Evolutionary conservation across 192 early-diverging fungal genomes (phyloP), one percentile per base, ranked within the genome.

Genomic region (Coemansia sp.): DNA sequence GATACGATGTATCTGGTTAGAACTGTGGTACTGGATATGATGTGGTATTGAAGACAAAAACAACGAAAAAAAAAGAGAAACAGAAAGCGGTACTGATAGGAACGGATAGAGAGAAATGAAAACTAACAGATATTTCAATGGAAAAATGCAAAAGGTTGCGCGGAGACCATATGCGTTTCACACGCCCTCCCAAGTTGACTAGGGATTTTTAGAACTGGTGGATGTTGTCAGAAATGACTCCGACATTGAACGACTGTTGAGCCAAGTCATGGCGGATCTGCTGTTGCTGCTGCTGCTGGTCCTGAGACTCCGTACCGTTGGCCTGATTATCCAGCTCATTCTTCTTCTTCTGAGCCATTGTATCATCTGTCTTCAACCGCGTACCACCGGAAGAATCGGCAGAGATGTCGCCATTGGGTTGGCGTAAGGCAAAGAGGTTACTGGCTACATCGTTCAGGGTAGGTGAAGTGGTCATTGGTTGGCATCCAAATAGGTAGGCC

Each of bases 371-470:
- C n/a, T n/a, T n/a, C n/a, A n/a, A n/a, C n/a, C n/a, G n/a, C n/a
- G n/a, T n/a, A n/a, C n/a, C n/a, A n/a, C n/a, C n/a, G 33, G 33
- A 34, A 34, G 45, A 37, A 23, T 30, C 31, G 14, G 47, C 34
- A 19, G 64, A 62, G 5, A n/a, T n/a, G n/a, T 54, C 29, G 52
- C 17, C 19, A 25, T 33, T 33, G 0, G 59, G 30, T 30, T 48
- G 45, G 0, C 75, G 44, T 40, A 79, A 38, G 25, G 75, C 72
- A 50, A 74, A 80, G 44, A 80, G 48, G 34, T 74, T 80, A 25
- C 20, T 59, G 17, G 77, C 77, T 1, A 80, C 77, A 10, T 70
- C 72, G 45, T 80, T 80, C 4, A 79, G 57, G 0, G 76, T 66
- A 8, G 77, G 77, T 27, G 77, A 74, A 0, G 55, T 54, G 6